Base-by-base conservation (phyloP, 768 basidiomycete species). In the Russula compacta region DNA sequence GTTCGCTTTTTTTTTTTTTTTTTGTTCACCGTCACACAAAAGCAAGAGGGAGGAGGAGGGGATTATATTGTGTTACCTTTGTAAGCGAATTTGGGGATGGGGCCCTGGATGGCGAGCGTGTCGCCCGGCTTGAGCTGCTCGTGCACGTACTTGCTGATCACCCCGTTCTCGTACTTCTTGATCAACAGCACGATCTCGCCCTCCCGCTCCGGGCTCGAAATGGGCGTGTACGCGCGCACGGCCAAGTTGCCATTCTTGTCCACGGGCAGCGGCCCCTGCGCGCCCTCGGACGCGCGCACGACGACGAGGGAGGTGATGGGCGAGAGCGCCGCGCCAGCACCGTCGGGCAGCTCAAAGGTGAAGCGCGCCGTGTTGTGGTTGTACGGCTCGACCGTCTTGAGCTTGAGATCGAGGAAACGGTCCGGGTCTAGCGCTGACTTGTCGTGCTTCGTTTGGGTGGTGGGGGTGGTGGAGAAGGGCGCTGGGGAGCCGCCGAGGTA, bases 351-450 rank as follows among this genome's bases (percentile, higher is more conserved):
- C 66, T 84, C 85, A 70, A 95, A 93, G 50, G 84, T 75, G 71
- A 88, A 93, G 66, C 88, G 83, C 36, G 90, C 78, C 14, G 92
- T 88, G 75, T 98, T 97, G 81, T 98, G 88, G 81, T 97, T 98
- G 79, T 95, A 97, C 0, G 86, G 86, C 61, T 84, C 75, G 61
- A 92, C 72, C 69, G 84, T 83, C 72, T 88, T 88, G 68, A 98
- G 83, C 71, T 84, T 85, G 74, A 97, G 87, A 71, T 91, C 83
- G 53, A 84, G 73, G 69, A 86, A 92, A 65, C 85, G 83, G 60
- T 89, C 75, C 8, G 89, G 82, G 70, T 89, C 86, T 29, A 93
- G 79, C 12, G 86, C 83, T 66, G 85, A 87, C 70, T 83, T 85
- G 69, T 82, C 76, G 63, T 80, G 81, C 69, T 73, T 75, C 3